Percentiles rank a stretch among this genome's conserved stretches.
phyloP scores from a whole-genome alignment of 2,329 filamentous ascomycete genomes.

The Tolypocladium endophyticum region DNA sequence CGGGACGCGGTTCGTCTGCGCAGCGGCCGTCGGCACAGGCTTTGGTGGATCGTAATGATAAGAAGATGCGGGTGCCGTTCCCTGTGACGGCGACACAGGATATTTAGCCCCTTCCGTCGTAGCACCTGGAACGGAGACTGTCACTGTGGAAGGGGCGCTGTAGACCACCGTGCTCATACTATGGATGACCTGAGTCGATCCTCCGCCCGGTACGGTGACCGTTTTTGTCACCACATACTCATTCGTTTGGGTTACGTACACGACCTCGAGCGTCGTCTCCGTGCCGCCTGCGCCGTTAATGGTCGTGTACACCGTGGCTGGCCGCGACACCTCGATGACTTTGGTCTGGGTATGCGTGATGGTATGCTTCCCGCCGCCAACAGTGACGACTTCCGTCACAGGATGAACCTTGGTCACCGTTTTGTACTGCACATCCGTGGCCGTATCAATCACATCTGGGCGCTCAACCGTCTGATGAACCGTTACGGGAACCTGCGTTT shows the following conservation, averaged over 20 bases:
- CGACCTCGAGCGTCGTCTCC: slow-evolving; percentile 19
- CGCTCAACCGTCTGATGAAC: slow-evolving; percentile 16
- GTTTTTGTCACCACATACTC: slow-evolving; percentile 35
- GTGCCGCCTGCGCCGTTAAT: slow-evolving; percentile 26
- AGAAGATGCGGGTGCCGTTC: slow-evolving; percentile 6
- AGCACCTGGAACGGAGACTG: slow-evolving; percentile 1
- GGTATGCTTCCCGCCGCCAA: slow-evolving; percentile 17
- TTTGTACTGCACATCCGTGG: slow-evolving; percentile 18
- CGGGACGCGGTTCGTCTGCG: slow-evolving; percentile 18
- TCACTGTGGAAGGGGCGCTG: slow-evolving; percentile 17
- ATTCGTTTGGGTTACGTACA: slow-evolving; percentile 31
- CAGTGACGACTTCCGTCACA: slow-evolving; percentile 21
- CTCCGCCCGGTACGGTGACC: slow-evolving; percentile 22
- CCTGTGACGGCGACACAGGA: slow-evolving; percentile 13
- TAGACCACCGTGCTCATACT: slow-evolving; percentile 28
- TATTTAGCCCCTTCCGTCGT: neutral
- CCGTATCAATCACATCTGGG: slow-evolving; percentile 5
- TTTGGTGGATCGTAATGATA: slow-evolving; percentile 15
- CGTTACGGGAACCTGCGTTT: slow-evolving; percentile 18
- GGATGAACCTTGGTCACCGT: slow-evolving; percentile 27
- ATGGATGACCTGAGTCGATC: slow-evolving; percentile 23
- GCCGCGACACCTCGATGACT: slow-evolving; percentile 15
- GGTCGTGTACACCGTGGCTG: slow-evolving; percentile 22
- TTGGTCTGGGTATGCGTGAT: slow-evolving; percentile 12
- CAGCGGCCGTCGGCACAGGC: slow-evolving; percentile 14